A percentile compares a stretch with the other conserved stretches of the same genome.
phyloP scores from a whole-genome alignment of 2,329 filamentous ascomycete genomes.

The Hypoxylon rubiginosum region DNA sequence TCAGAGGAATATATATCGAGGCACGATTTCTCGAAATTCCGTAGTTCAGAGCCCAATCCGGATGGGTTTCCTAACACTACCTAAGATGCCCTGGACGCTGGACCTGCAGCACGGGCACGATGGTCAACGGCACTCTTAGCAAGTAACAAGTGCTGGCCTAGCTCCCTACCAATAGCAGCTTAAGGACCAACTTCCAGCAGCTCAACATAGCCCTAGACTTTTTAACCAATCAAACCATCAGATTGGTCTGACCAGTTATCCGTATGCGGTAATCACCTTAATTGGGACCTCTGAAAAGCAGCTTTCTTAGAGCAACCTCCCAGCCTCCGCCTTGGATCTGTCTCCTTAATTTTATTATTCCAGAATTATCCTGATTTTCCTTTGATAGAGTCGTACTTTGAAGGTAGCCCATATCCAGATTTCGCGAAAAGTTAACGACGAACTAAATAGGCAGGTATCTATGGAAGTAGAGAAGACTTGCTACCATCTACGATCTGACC shows the following conservation, averaged over 20 bases:
- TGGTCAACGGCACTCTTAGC: conserved; percentile 15
- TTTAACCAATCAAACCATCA: conserved; percentile 28
- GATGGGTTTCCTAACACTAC: background rate
- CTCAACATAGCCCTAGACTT: conserved; percentile 7
- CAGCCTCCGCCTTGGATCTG: conserved; percentile 11
- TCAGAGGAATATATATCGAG: background rate
- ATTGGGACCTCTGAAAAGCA: conserved; percentile 20
- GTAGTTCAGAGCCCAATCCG: background rate
- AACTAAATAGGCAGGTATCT: background rate
- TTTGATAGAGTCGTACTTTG: background rate
- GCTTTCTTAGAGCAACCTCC: conserved; percentile 15
- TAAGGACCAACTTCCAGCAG: background rate
- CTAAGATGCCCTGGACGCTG: too few relatives aligned
- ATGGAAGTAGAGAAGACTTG: background rate
- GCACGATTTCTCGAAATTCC: background rate
- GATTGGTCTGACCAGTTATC: conserved; percentile 24
- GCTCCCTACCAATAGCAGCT: too few relatives aligned
- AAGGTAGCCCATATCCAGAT: background rate
- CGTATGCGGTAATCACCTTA: conserved; percentile 40
- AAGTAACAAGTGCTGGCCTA: conserved; percentile 10
- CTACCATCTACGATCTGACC: too few relatives aligned
- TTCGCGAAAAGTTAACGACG: background rate
- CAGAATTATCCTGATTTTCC: conserved; percentile 28
- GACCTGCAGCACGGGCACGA: background rate
- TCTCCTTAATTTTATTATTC: conserved; percentile 21